Evolutionary conservation across 164 flowering plant genomes (phyloP), one percentile per base, ranked within the genome.

Genomic region (Nymphaea colorata): DNA sequence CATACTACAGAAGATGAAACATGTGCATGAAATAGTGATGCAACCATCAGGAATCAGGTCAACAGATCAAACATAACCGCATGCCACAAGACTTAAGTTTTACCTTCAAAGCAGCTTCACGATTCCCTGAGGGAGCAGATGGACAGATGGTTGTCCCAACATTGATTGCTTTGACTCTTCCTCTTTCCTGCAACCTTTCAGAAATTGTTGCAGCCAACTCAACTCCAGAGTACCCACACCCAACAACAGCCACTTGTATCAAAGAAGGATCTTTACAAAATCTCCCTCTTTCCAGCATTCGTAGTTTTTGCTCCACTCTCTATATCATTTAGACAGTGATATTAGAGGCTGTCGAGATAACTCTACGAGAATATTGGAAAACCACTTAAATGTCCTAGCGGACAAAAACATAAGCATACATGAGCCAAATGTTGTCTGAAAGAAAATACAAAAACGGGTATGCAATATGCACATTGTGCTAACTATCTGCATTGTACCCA

Each of bases 141-240:
- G 98, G 89, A 61, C 84, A 88, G 66, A 94, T 88, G 14, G 85
- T 80, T 14, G 77, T 82, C 42, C 78, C 86, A 61, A 81, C 85
- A 79, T 88, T 88, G 68, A 94, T 82, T 66, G 95, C 97, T 73
- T 86, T 86, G 66, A 94, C 90, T 68, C 73, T 64, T 74, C 97
- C 98, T 75, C 78, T 87, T 55, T 79, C 82, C 73, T 83, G 82
- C 74, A 94, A 74, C 71, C 98, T 80, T 74, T 94, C 98, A 4
- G 97, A 75, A 67, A 94, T 66, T 25, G 98, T 91, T 60, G 97
- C 98, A 77, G 98, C 98, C 68, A 94, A 79, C 82, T 94, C 98
- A 62, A 91, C 93, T 66, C 97, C 98, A 67, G 93, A 71, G 75
- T 94, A 94, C 75, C 98, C 98, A 80, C 96, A 91, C 57, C 98